Conservation (phyloP, 2,329 filamentous ascomycete species). For the Neospermospora avenae region DNA sequence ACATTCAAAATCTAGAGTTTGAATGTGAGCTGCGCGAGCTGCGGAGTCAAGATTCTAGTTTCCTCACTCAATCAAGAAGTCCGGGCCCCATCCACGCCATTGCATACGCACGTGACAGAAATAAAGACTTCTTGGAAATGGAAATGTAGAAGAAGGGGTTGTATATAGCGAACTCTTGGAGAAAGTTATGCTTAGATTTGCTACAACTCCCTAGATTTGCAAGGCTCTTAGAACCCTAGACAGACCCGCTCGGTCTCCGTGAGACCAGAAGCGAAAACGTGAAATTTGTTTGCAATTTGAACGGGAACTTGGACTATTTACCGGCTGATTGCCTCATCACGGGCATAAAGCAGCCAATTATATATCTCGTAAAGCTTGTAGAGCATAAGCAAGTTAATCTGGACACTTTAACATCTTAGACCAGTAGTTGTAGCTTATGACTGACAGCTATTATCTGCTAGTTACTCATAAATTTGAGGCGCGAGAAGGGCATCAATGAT, state of each 20-base stretch:
- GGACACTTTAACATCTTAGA: not conserved
- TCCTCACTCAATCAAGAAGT: not conserved
- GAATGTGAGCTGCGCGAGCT: not conserved
- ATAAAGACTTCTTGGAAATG: not conserved
- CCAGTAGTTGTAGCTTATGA: not conserved
- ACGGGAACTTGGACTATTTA: not conserved
- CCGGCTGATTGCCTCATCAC: not conserved
- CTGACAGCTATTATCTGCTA: not conserved
- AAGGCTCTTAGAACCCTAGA: not conserved
- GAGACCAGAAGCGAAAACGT: not conserved
- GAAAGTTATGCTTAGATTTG: not conserved
- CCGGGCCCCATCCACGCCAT: not conserved
- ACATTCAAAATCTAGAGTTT: not conserved
- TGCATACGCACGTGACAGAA: not conserved
- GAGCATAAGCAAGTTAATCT: not conserved
- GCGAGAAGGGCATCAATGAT: not conserved
- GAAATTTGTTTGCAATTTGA: not conserved
- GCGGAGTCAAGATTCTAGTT: not conserved
- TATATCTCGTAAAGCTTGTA: not conserved
- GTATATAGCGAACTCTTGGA: not conserved
- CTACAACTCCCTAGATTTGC: not conserved
- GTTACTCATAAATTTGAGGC: not conserved
- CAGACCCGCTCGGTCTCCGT: not conserved
- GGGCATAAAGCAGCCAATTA: not conserved
- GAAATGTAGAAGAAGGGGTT: not conserved